Conservation (phyloP, 768 basidiomycete species). For the Collybiopsis luxurians region DNA sequence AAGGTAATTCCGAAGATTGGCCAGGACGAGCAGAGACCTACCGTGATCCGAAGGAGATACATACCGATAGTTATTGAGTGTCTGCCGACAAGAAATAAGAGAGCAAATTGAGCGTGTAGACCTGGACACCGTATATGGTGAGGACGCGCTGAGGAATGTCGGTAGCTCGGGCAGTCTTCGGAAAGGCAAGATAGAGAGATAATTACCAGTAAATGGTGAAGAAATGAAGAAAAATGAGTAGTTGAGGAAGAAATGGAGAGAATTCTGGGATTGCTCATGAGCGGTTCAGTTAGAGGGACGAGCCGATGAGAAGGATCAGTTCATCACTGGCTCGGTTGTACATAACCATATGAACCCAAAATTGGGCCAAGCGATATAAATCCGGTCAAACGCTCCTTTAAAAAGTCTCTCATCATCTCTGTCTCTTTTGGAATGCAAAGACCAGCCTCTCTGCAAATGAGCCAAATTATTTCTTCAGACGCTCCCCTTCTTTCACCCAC, state of each 20-base stretch:
- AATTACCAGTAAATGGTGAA: neutral
- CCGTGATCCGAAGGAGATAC: slow-evolving; percentile 1
- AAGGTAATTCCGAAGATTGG: slow-evolving; percentile 8
- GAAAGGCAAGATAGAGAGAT: neutral
- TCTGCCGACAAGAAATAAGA: too few species aligned
- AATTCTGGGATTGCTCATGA: neutral
- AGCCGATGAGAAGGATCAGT: neutral
- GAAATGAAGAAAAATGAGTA: neutral
- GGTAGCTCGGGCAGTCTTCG: slow-evolving; percentile 7
- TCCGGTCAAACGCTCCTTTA: neutral
- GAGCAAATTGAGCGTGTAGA: slow-evolving; percentile 1
- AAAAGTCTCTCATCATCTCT: slow-evolving; percentile 4
- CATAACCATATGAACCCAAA: neutral
- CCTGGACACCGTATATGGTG: slow-evolving; percentile 4
- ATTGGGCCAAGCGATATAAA: slow-evolving; percentile 2
- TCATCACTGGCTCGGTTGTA: neutral
- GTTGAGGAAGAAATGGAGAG: neutral
- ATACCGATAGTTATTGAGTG: neutral
- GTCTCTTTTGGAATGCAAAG: slow-evolving; percentile 1
- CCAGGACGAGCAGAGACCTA: neutral
- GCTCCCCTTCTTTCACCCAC: slow-evolving; percentile 53
- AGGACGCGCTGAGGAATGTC: neutral
- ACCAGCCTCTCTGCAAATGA: slow-evolving; percentile 40
- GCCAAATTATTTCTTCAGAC: slow-evolving; percentile 58
- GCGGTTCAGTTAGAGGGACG: neutral